Evolutionary conservation across 2,329 filamentous ascomycete species (phyloP), one percentile per base, ranked within the genome.

Genomic region (Penicillium sp.): DNA sequence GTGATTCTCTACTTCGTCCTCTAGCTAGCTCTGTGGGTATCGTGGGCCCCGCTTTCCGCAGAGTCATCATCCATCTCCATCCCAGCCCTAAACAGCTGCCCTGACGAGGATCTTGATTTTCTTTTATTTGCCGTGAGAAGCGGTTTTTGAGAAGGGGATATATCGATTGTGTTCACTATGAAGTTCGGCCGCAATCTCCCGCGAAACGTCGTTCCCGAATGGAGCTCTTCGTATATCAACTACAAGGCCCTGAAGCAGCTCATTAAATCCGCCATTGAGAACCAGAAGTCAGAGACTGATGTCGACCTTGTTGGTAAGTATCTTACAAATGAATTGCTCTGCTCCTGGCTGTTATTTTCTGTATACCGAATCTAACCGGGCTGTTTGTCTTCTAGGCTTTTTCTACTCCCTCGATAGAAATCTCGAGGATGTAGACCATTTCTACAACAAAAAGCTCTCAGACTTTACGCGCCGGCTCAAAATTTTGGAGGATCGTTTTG

Each of bases 351-450:
- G 2, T 42, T 20, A 23, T 52, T 54, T 55, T 46, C 20, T 50
- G n/a, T 21, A 33, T 24, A 28, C 20, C 33, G 23, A 47, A 45
- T 47, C 55, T 56, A 47, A 53, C 57, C 38, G 50, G 2, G 16
- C 3, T 64, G 60, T 63, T 35, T 61, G 54, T 24, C 62, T 61
- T 63, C 66, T 78, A 97, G 94, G 92, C 74, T 96, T 99, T 81
- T 96, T 97, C 79, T 96, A 93, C 74, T 90, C 88, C 62, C 86
- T 99, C 72, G 94, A 99, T 71, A 90, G 94, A 66, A 97, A 97
- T 71, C 87, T 99, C 68, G 94, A 99, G 79, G 89, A 96, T 75
- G 93, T 99, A 71, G 91, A 97, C 74, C 84, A 84, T 52, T 97
- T 99, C 74, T 97, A 97, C 80, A 97, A 96, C 77, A 95, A 92